Evolutionary conservation across 2,329 filamentous ascomycete genomes (phyloP).

Genomic region (Capronia americana): DNA sequence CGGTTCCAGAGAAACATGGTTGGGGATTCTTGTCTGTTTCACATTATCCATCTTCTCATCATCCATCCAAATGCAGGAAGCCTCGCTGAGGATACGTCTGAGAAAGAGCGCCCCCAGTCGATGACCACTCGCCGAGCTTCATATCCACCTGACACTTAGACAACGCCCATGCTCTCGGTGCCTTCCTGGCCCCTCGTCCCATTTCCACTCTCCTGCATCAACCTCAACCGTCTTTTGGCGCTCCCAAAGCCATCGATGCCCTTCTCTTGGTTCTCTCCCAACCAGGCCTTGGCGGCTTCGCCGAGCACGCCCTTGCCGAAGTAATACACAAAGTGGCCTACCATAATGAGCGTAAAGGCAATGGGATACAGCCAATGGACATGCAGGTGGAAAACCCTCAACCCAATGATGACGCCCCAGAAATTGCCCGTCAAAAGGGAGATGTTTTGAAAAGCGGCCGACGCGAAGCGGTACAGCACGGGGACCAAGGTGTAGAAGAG

Average conservation of each 20-base stretch:
- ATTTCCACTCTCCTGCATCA: slow-evolving; percentile 32
- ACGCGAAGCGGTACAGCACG: slow-evolving; percentile 84
- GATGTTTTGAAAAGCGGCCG: slow-evolving; percentile 96
- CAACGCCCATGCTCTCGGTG: slow-evolving; percentile 35
- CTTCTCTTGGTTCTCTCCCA: slow-evolving; percentile 82
- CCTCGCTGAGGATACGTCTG: neutral
- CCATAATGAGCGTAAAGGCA: slow-evolving; percentile 89
- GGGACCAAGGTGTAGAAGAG: slow-evolving; percentile 90
- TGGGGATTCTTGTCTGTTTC: neutral
- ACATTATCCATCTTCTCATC: neutral
- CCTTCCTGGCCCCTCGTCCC: slow-evolving; percentile 34
- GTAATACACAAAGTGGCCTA: slow-evolving; percentile 88
- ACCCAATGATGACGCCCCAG: slow-evolving; percentile 93
- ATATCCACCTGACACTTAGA: slow-evolving; percentile 16
- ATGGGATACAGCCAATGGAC: slow-evolving; percentile 95
- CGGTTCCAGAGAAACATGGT: neutral
- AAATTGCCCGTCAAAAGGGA: slow-evolving; percentile 93
- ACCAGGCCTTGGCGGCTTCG: slow-evolving; percentile 93
- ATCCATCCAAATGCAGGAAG: neutral
- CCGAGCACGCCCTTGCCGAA: slow-evolving; percentile 80
- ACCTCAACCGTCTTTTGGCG: slow-evolving; percentile 73
- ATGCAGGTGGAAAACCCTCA: slow-evolving; percentile 78
- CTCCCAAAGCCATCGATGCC: slow-evolving; percentile 83
- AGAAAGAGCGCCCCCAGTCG: neutral
- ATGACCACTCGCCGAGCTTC: neutral